Base-by-base conservation (phyloP, 2,329 filamentous ascomycete genomes). In the Colletotrichum cordylinicola region DNA sequence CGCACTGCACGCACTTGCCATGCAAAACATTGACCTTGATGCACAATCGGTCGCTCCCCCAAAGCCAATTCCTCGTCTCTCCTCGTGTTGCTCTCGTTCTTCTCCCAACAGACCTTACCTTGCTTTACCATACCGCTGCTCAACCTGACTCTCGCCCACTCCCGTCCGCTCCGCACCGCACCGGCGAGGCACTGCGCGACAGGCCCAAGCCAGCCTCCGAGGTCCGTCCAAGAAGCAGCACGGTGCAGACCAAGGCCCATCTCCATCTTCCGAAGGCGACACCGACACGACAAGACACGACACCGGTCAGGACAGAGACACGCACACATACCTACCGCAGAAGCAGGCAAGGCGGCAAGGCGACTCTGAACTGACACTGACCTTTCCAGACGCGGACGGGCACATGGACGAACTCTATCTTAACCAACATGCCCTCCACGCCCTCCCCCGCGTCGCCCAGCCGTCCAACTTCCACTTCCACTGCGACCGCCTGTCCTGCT, bases 311-410 rank as follows among this genome's bases (percentile, higher is more conserved):
- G 58, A 61, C 58, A 61, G 29, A 61, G 27, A 61, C 16, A 33
- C 7, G 12, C 16, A 48, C 56, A 9, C 29, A 58, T 24, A 58
- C 43, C 43, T n/a, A 52, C 43, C 43, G 43, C 43, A 52, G 43
- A 52, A 52, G 43, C 43, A 52, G 8, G 43, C 43, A 52, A 52
- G 43, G 43, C 43, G 10, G 43, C 43, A 18, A 64, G 60, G 60
- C 56, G 71, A 60, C 56, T 24, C 37, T 29, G 67, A 31, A 61
- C 65, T 67, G 64, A 75, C 74, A 75, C 60, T 75, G 74, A 75
- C 74, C 74, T 75, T 73, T 75, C 74, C 74, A 73, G 70, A 75
- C 74, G 70, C 70, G 74, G 74, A 64, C 58, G 70, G 65, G 70
- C 74, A 64, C 74, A 75, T 74, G 70, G 27, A 73, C 48, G 74